Evolutionary conservation across 805 yeast species (phyloP).

Genomic region (Sugiyamaella chiloensis): DNA sequence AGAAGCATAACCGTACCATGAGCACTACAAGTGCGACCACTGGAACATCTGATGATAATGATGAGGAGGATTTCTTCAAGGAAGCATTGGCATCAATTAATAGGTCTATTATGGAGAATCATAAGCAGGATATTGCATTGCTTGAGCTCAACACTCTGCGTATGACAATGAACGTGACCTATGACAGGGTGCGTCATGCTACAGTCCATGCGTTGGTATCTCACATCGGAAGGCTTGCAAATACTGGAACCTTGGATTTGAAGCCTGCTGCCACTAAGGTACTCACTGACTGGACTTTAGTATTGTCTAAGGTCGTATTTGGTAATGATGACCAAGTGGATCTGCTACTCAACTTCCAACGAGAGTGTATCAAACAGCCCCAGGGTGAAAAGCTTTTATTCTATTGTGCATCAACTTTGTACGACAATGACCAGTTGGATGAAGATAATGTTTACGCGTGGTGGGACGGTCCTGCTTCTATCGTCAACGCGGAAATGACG

Average conservation of each 20-base stretch:
- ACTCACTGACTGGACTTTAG: constrained; percentile 74
- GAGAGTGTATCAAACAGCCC: constrained; percentile 40
- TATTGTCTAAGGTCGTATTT: constrained; percentile 83
- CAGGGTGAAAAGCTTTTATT: constrained; percentile 45
- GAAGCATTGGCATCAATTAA: constrained; percentile 95
- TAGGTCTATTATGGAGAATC: constrained; percentile 88
- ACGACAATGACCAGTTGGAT: constrained; percentile 76
- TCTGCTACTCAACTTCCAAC: constrained; percentile 49
- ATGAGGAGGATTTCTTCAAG: constrained; percentile 72
- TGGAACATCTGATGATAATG: constrained; percentile 48
- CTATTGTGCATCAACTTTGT: constrained; percentile 57
- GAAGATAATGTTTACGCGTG: constrained; percentile 78
- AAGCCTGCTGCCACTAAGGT: constrained; percentile 76
- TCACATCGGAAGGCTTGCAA: constrained; percentile 68
- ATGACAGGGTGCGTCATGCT: constrained; percentile 86
- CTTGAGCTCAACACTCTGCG: constrained; percentile 89
- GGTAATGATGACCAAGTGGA: constrained; percentile 76
- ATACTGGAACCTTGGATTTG: constrained; percentile 71
- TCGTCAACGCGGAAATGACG: constrained; percentile 38
- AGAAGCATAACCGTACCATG: constrained; percentile 21
- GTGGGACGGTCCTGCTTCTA: constrained; percentile 62
- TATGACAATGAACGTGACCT: constrained; percentile 96
- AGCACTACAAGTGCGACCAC: constrained; percentile 35
- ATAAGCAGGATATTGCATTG: constrained; percentile 88
- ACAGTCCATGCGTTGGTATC: constrained; percentile 68